Evolutionary conservation across 2,329 filamentous ascomycete genomes (phyloP).

Genomic region (Epichloe brachyelytri): DNA sequence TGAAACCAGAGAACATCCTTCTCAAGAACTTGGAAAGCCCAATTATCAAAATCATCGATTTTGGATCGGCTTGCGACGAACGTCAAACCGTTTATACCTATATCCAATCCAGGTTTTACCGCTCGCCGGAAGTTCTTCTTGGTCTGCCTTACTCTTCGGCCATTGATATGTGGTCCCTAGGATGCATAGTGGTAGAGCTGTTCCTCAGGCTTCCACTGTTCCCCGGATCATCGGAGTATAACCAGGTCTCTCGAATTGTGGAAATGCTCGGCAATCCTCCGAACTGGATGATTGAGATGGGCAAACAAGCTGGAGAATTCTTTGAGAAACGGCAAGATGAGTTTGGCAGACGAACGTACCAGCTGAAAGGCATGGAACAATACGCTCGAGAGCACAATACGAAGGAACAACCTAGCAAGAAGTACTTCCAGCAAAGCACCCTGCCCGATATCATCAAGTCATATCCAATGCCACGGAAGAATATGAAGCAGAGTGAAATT

Average conservation of each 20-base stretch:
- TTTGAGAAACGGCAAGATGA: conserved; percentile 90
- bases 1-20: conserved; percentile 96
- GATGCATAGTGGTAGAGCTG: conserved; percentile 94
- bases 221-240: conserved; percentile 96
- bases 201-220: conserved; percentile 92
- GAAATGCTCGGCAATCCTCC: conserved; percentile 96
- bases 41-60: conserved; percentile 99
- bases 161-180: conserved; percentile 99
- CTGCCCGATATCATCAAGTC: conserved; percentile 94
- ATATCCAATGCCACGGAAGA: conserved; percentile 96
- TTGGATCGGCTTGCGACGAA: conserved; percentile 95
- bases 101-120: conserved; percentile 96
- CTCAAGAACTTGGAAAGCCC: conserved; percentile 97
- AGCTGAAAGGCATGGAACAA: conserved; percentile 94
- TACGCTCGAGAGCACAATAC: conserved; percentile 91
- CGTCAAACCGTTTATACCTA: conserved; percentile 98
- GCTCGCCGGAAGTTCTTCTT: conserved; percentile 90
- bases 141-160: conserved; percentile 94
- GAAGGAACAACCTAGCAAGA: conserved; percentile 98
- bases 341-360: conserved; percentile 79
- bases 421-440: conserved; percentile 92
- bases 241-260: conserved; percentile 91
- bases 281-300: conserved; percentile 99
- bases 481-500: conserved; percentile 96
- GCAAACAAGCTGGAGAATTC: conserved; percentile 94